These are phyloP conservation scores for Venturia oleaginea DNA, from an alignment of 2,329 filamentous ascomycete genomes.

Conservation along the genomic window DNA sequence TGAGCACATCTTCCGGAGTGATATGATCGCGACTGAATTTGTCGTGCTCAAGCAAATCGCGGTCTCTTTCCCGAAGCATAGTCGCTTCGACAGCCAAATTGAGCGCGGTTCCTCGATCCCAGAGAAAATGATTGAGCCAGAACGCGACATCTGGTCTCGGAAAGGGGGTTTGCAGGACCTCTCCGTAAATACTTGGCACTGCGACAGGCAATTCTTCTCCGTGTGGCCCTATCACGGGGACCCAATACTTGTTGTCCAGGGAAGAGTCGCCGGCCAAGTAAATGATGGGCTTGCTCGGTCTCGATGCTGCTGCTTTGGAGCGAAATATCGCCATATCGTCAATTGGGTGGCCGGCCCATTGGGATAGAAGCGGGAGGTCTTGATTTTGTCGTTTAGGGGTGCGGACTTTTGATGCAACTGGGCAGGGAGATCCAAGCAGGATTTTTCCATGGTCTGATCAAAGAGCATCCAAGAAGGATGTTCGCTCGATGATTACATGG, in stretches of 20 bases:
- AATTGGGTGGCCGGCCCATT: slow-evolving; percentile 29
- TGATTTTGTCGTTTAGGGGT: slow-evolving; percentile 19
- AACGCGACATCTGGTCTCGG: slow-evolving; percentile 28
- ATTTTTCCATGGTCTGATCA: background rate
- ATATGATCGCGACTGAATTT: slow-evolving; percentile 28
- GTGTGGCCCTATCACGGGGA: slow-evolving; percentile 18
- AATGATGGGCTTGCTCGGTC: slow-evolving; percentile 25
- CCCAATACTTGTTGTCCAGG: slow-evolving; percentile 31
- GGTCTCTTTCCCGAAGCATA: slow-evolving; percentile 25
- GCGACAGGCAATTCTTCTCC: slow-evolving; percentile 16
- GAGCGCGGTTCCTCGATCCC: slow-evolving; percentile 25
- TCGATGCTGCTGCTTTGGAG: slow-evolving; percentile 18
- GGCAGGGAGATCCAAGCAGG: background rate
- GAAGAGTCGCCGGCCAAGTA: slow-evolving; percentile 31
- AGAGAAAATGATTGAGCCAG: slow-evolving; percentile 28
- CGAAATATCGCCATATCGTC: slow-evolving; percentile 23
- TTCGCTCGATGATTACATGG: background rate
- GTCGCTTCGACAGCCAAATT: slow-evolving; percentile 28
- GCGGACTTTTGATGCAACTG: background rate
- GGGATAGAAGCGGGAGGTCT: slow-evolving; percentile 23
- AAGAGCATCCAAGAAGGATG: background rate
- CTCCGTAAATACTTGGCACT: slow-evolving; percentile 24
- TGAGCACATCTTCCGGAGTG: slow-evolving; percentile 22
- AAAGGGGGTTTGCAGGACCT: slow-evolving; percentile 20
- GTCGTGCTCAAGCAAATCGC: slow-evolving; percentile 24